Percentiles rank a stretch among this genome's conserved stretches.
phyloP scores from a whole-genome alignment of 2,329 filamentous ascomycete genomes.

The Ciborinia camelliae region DNA sequence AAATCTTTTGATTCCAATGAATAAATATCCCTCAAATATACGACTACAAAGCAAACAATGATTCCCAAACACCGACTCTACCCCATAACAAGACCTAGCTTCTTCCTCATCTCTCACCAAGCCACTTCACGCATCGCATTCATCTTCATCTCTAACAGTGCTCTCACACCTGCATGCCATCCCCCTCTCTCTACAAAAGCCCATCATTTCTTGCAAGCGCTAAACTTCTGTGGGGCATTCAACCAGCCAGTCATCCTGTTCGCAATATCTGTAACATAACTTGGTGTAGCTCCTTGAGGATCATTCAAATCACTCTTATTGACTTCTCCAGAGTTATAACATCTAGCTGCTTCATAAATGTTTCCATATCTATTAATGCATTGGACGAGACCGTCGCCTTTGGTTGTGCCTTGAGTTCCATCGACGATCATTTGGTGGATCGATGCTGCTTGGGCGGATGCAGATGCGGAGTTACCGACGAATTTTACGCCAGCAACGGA shows the following conservation, averaged over 20 bases:
- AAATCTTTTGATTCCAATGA: too few species aligned
- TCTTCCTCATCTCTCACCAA: not conserved
- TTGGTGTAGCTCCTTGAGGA: conserved; percentile 30
- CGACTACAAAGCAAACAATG: not conserved
- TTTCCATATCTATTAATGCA: conserved; percentile 33
- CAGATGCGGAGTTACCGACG: conserved; percentile 24
- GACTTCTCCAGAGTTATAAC: conserved; percentile 36
- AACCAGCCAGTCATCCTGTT: conserved; percentile 28
- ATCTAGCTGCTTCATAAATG: conserved; percentile 34
- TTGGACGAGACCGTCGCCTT: conserved; percentile 32
- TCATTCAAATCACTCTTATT: conserved; percentile 31
- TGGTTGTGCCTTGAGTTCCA: conserved; percentile 33
- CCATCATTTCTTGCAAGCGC: conserved; percentile 7
- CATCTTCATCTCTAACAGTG: not conserved
- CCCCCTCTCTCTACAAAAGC: not conserved
- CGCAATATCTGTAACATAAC: conserved; percentile 36
- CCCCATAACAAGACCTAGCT: not conserved
- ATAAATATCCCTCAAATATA: not conserved
- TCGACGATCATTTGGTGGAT: conserved; percentile 36
- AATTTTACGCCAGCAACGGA: conserved; percentile 28
- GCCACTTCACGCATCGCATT: not conserved
- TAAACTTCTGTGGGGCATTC: conserved; percentile 8
- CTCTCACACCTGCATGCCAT: too few species aligned
- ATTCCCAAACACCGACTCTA: too few species aligned
- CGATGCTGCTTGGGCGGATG: conserved; percentile 24